These are phyloP conservation scores for Acaromyces ingoldii DNA, from an alignment of 1,284 basidiomycete genomes.

Conservation along the genomic window DNA sequence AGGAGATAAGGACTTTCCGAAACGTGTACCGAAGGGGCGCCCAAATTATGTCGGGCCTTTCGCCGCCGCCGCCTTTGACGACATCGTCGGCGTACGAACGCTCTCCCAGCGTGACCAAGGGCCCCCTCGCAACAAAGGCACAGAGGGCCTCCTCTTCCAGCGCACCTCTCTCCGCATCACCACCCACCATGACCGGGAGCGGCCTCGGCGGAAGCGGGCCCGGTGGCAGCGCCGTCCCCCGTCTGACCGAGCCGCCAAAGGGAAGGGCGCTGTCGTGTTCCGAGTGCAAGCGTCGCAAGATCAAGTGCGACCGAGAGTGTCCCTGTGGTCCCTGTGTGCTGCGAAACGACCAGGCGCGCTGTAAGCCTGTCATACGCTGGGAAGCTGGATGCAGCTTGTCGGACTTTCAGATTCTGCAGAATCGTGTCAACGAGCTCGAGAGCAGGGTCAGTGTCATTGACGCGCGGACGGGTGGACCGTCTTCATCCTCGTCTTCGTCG, in stretches of 20 bases:
- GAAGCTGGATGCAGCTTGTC: slow-evolving; percentile 7
- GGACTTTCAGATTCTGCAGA: slow-evolving; percentile 7
- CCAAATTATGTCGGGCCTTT: too few relatives aligned
- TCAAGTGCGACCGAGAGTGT: slow-evolving; percentile 6
- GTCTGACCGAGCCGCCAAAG: slow-evolving; percentile 5
- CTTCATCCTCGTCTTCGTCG: neutral
- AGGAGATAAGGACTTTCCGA: too few relatives aligned
- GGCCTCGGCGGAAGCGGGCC: too few relatives aligned
- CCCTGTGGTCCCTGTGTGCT: slow-evolving; percentile 10
- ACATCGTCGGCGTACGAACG: too few relatives aligned
- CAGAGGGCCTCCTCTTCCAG: too few relatives aligned
- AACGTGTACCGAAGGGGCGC: too few relatives aligned
- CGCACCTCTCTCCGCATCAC: too few relatives aligned
- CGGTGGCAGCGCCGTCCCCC: too few relatives aligned
- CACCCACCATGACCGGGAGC: too few relatives aligned
- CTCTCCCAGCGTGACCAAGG: too few relatives aligned
- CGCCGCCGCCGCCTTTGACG: too few relatives aligned
- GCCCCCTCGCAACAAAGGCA: too few relatives aligned
- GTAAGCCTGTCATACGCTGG: slow-evolving; percentile 10
- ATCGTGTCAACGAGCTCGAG: slow-evolving; percentile 6
- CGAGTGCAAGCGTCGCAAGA: slow-evolving; percentile 8
- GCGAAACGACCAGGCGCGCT: slow-evolving; percentile 5
- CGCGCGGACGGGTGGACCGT: neutral
- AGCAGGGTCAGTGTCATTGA: neutral
- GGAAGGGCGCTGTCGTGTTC: slow-evolving; percentile 3